Evolutionary conservation across 225 moss, liverwort and hornwort genomes (phyloP).

Genomic region (Anthoceros angustus): DNA sequence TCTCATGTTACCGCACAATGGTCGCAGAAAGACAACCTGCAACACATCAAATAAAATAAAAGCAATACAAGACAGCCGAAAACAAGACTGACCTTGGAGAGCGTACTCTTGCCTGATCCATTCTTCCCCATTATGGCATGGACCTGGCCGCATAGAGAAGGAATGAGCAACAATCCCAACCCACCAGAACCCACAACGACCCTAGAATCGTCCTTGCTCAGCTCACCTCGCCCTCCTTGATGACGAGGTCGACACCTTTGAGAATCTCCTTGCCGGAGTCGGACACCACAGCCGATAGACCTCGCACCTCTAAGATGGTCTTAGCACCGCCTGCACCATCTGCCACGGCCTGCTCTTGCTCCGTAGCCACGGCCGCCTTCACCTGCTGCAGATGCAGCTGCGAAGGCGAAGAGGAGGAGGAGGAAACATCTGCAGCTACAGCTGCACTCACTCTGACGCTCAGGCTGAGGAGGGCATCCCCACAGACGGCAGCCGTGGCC

Average conservation of each 20-base stretch:
- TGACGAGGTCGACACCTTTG: conserved; percentile 66
- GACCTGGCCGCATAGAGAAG: conserved; percentile 26
- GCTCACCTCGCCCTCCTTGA: conserved; percentile 77
- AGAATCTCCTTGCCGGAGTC: conserved; percentile 75
- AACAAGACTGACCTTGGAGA: conserved; percentile 38
- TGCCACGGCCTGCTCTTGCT: conserved; percentile 2
- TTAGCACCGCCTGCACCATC: conserved; percentile 6
- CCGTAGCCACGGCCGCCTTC: conserved; percentile 16
- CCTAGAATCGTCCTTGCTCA: neutral
- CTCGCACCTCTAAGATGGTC: conserved; percentile 68
- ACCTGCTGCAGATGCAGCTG: neutral
- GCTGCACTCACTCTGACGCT: neutral
- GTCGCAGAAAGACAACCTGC: too few relatives aligned
- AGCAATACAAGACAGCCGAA: neutral
- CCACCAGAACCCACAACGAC: neutral
- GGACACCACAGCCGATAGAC: conserved; percentile 58
- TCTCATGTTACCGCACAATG: too few relatives aligned
- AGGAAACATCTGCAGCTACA: neutral
- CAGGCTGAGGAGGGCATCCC: neutral
- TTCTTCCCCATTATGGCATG: conserved; percentile 99
- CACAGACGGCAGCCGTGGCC: neutral
- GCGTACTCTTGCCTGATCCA: conserved; percentile 89
- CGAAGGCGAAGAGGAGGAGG: neutral
- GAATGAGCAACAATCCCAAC: neutral
- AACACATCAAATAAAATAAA: too few relatives aligned